These are phyloP conservation scores for Colletotrichum simmondsii DNA, from an alignment of 2,329 filamentous ascomycete genomes.

Conservation along the genomic window DNA sequence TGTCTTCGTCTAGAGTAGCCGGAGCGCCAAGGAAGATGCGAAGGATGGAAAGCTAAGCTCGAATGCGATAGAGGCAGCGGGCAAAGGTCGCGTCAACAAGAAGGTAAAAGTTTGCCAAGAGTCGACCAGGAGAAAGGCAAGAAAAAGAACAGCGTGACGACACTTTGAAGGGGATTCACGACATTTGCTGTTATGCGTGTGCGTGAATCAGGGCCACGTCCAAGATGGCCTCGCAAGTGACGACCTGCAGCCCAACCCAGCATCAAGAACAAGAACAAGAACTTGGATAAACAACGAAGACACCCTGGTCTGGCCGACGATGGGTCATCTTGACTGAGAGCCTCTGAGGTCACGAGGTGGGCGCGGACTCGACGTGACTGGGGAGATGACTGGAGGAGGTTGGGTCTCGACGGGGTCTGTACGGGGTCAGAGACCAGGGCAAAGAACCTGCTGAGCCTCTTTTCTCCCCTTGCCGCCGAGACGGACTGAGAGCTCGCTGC, in stretches of 20 bases:
- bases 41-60: background rate
- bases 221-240: background rate
- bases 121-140: background rate
- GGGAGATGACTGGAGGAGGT: slow-evolving; percentile 6
- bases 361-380: background rate
- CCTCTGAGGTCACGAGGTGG: slow-evolving; percentile 2
- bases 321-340: background rate
- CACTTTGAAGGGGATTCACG: background rate
- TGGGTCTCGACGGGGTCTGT: slow-evolving; percentile 8
- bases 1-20: background rate
- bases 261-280: background rate
- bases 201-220: background rate
- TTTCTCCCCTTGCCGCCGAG: background rate
- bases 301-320: background rate
- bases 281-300: background rate
- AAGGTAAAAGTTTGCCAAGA: background rate
- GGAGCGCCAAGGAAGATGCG: background rate
- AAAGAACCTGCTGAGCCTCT: background rate
- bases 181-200: background rate
- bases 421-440: slow-evolving; percentile 13
- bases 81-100: background rate
- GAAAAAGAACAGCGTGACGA: background rate
- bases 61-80: background rate
- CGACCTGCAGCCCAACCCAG: background rate
- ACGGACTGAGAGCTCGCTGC: background rate